phyloP scores from a whole-genome alignment of 371 early-diverging fungal species.

The Mortierella sp. region DNA sequence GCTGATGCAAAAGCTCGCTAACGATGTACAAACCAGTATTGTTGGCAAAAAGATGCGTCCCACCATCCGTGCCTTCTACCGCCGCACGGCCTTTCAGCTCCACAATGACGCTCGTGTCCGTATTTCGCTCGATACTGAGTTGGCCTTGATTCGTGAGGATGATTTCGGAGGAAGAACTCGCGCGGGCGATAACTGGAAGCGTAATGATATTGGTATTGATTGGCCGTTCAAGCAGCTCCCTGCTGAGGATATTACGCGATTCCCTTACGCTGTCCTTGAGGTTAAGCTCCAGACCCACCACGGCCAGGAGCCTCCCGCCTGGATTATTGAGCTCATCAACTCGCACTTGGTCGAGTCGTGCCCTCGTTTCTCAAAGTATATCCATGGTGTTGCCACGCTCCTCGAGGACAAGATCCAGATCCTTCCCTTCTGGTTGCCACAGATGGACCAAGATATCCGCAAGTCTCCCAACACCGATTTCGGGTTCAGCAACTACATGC shows the following conservation, averaged over 20 bases:
- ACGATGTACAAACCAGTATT: conserved; percentile 89
- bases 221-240: conserved; percentile 91
- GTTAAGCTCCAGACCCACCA: conserved; percentile 93
- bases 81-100: conserved; percentile 98
- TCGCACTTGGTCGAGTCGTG: conserved; percentile 96
- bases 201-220: conserved; percentile 89
- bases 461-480: conserved; percentile 71
- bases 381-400: conserved; percentile 96
- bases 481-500: conserved; percentile 67
- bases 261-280: conserved; percentile 99
- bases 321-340: conserved; percentile 93
- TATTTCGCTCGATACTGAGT: conserved; percentile 97
- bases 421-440: conserved; percentile 98
- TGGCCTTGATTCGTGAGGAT: conserved; percentile 98
- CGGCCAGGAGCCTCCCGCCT: conserved; percentile 89
- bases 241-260: conserved; percentile 85
- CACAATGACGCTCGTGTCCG: conserved; percentile 95
- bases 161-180: conserved; percentile 77
- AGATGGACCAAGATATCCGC: conserved; percentile 94
- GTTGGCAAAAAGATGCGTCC: conserved; percentile 88
- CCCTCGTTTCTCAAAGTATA: conserved; percentile 98
- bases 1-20: conserved; percentile 84
- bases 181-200: conserved; percentile 90
- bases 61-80: conserved; percentile 91
- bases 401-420: conserved; percentile 88